Base-by-base conservation (phyloP, 2,329 filamentous ascomycete species). In the Fusarium tuaranense region DNA sequence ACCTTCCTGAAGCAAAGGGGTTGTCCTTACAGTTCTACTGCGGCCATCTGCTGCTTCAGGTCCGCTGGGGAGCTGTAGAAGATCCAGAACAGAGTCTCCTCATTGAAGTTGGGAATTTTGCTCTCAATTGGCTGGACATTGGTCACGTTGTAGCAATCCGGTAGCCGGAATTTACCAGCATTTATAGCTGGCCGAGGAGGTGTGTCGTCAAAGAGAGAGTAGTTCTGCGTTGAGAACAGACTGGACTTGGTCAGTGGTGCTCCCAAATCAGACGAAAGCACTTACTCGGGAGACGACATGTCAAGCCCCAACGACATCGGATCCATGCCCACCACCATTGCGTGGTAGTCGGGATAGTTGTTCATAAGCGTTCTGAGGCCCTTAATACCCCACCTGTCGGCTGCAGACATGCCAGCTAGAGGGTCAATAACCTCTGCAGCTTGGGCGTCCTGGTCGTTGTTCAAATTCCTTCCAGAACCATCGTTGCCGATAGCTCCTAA, bases 1-100 rank as follows among this genome's bases (percentile, higher is more conserved):
- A 34, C 2, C 2, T 12, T n/a, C 1, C 7, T 6, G 5, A 25
- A 10, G 18, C 14, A 13, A 38, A n/a, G 9, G 5, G 13, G 7
- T 1, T 4, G 34, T 14, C 75, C 89, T 82, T 83, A 92, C 90
- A 93, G 84, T 79, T 92, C 90, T 46, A 87, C 84, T 0, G 91
- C 91, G 4, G 91, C 91, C 82, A 91, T 83, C 58, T 91, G 88
- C 79, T 93, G 91, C 80, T 91, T 90, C 39, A 88, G 79, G 76
- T 92, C 91, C 53, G 87, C 85, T 9, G 91, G 89, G 69, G 89
- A 91, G 81, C 89, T 91, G 81, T 93, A 92, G 78, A 93, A 93
- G 73, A 93, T 92, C 87, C 89, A 92, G 81, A 93, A 90, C 58
- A 93, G 82, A 0, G 91, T 92, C 81, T 93, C 91, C 72, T 93